These are phyloP conservation scores for Cladobotryum protrusum DNA, from an alignment of 2,329 filamentous ascomycete genomes.

Conservation along the genomic window DNA sequence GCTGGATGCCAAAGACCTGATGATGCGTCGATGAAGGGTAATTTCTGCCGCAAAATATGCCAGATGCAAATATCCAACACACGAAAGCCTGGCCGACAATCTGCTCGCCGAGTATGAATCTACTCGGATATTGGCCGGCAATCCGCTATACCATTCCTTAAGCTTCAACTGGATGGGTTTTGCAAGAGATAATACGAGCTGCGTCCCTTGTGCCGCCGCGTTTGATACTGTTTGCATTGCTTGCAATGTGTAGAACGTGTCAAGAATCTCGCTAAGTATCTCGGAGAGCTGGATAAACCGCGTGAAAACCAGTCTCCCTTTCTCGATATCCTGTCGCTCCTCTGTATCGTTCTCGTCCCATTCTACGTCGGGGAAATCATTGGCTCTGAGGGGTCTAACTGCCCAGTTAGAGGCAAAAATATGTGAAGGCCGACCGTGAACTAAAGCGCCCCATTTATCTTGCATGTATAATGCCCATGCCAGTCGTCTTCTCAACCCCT, in stretches of 20 bases:
- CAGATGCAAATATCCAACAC: conserved; percentile 74
- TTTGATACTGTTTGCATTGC: conserved; percentile 64
- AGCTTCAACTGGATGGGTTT: conserved; percentile 79
- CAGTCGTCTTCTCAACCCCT: conserved; percentile 73
- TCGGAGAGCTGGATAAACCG: conserved; percentile 71
- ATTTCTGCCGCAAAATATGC: conserved; percentile 94
- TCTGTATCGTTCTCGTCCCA: conserved; percentile 56
- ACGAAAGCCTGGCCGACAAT: conserved; percentile 44
- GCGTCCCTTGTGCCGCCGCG: conserved; percentile 63
- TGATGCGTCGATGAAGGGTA: conserved; percentile 83
- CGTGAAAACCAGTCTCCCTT: conserved; percentile 63
- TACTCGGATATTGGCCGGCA: conserved; percentile 61
- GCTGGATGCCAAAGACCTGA: conserved; percentile 61
- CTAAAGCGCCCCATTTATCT: conserved; percentile 82
- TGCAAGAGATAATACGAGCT: conserved; percentile 65
- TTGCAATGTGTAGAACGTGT: conserved; percentile 74
- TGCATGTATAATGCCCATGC: conserved; percentile 93
- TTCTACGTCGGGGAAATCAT: conserved; percentile 69
- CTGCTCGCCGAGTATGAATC: conserved; percentile 43
- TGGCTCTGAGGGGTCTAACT: conserved; percentile 56
- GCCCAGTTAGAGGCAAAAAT: conserved; percentile 67
- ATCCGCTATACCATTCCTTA: conserved; percentile 71
- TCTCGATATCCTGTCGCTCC: conserved; percentile 58
- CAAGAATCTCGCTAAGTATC: conserved; percentile 73
- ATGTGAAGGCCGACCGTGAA: conserved; percentile 81